Percentiles rank a stretch among this genome's conserved stretches.
Conservation (phyloP, 164 flowering plant genomes). For the Houttuynia cordata region DNA sequence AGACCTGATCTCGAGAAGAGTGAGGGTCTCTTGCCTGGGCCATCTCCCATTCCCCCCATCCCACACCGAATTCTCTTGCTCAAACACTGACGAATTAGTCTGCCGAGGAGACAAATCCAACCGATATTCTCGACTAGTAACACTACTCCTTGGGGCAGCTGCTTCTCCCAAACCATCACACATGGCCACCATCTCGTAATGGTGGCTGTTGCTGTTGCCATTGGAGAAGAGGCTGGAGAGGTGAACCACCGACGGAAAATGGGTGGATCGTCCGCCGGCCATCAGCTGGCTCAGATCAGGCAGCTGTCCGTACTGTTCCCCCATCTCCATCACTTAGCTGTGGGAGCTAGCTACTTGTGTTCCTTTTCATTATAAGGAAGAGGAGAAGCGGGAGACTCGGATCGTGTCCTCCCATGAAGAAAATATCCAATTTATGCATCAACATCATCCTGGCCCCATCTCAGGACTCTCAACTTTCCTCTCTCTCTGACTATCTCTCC, state of each 20-base stretch:
- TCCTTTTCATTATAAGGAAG: background rate
- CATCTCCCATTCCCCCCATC: constrained; percentile 64
- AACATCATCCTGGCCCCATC: background rate
- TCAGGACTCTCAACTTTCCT: background rate
- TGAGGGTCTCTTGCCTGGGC: constrained; percentile 94
- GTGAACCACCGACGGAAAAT: constrained; percentile 22
- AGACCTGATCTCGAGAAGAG: constrained; percentile 88
- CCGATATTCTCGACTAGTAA: constrained; percentile 8
- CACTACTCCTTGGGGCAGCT: constrained; percentile 6
- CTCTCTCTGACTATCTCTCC: background rate
- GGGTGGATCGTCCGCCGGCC: constrained; percentile 17
- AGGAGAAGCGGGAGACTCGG: constrained; percentile 57
- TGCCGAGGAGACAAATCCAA: constrained; percentile 16
- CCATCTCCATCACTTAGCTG: constrained; percentile 36
- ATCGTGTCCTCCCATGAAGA: constrained; percentile 73
- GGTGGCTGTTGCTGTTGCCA: constrained; percentile 6
- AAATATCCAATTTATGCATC: constrained; percentile 35
- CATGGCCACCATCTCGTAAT: constrained; percentile 37
- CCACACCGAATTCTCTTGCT: constrained; percentile 23
- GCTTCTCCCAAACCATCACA: constrained; percentile 8
- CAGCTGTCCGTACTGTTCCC: constrained; percentile 37
- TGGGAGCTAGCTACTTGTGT: background rate
- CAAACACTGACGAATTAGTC: constrained; percentile 17
- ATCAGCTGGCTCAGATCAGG: constrained; percentile 58
- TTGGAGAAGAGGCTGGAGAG: constrained; percentile 19